A percentile compares a stretch with the other conserved stretches of the same genome.
Conservation (phyloP, 495 filamentous ascomycete species). For the Cudoniella acicularis region DNA sequence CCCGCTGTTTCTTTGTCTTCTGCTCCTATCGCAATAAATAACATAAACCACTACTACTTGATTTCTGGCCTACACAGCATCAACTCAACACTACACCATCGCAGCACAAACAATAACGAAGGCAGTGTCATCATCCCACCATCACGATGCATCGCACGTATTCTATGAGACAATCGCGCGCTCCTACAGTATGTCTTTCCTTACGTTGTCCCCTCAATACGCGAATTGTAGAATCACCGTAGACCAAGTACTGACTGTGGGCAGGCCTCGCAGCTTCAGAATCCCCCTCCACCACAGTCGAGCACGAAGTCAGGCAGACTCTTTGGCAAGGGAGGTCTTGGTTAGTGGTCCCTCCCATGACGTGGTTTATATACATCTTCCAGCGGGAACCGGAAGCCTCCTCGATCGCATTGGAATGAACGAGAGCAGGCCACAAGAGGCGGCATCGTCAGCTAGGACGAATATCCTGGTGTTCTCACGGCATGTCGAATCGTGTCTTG, state of each 20-base stretch:
- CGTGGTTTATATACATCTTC: conserved; percentile 1
- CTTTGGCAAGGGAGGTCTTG: conserved; percentile 80
- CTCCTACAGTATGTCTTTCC: conserved; percentile 58
- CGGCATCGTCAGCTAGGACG: too few relatives aligned
- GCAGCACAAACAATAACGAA: background rate
- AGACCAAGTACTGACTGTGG: background rate
- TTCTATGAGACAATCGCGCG: conserved; percentile 94
- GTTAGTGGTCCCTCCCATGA: conserved; percentile 41
- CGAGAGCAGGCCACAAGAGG: background rate
- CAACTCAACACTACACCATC: background rate
- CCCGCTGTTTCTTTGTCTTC: background rate
- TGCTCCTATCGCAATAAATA: background rate
- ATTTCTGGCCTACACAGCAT: background rate
- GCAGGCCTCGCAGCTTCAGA: conserved; percentile 77
- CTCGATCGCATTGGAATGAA: background rate
- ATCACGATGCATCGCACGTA: conserved; percentile 92
- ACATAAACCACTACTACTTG: background rate
- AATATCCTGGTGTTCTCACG: background rate
- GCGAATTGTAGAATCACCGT: background rate
- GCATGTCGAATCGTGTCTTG: background rate
- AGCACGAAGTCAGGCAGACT: conserved; percentile 85
- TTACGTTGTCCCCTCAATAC: background rate
- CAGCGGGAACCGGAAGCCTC: background rate
- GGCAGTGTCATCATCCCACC: background rate
- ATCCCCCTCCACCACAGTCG: conserved; percentile 87